These are phyloP conservation scores for Plasmopara muralis DNA, from an alignment of 352 stramenopile species.

Conservation along the genomic window DNA sequence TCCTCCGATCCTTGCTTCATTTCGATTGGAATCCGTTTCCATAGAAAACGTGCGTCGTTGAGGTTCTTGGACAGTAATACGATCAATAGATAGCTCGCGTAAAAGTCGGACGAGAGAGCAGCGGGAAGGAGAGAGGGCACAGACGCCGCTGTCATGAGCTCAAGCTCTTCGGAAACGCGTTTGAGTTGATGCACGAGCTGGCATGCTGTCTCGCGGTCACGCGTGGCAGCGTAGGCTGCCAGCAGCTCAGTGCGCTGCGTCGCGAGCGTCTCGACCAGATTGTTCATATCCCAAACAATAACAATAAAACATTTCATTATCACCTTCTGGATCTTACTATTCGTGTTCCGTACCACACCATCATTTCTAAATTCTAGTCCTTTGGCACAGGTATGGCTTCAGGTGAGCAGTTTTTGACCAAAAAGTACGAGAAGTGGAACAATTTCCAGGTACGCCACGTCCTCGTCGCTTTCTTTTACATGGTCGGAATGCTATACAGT, in stretches of 20 bases:
- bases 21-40: conserved; percentile 49
- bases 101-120: conserved; percentile 46
- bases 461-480: background rate
- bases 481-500: background rate
- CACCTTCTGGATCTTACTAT: conserved; percentile 3
- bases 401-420: conserved; percentile 69
- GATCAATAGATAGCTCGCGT: conserved; percentile 48
- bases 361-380: background rate
- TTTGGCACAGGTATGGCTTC: conserved; percentile 24
- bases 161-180: conserved; percentile 41
- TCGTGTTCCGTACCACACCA: background rate
- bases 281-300: conserved; percentile 29
- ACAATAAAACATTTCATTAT: no score
- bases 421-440: conserved; percentile 88
- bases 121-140: conserved; percentile 18
- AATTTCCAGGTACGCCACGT: conserved; percentile 57
- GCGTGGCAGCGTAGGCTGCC: conserved; percentile 11
- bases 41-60: conserved; percentile 68
- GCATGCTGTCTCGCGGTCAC: conserved; percentile 13
- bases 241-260: conserved; percentile 37
- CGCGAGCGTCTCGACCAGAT: conserved; percentile 37
- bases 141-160: conserved; percentile 42
- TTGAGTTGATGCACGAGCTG: conserved; percentile 31
- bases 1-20: conserved; percentile 39
- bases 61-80: conserved; percentile 45